Percentiles rank a stretch among this genome's conserved stretches.
phyloP scores from a whole-genome alignment of 169 alveolate genomes.

The Plasmodium berghei region DNA sequence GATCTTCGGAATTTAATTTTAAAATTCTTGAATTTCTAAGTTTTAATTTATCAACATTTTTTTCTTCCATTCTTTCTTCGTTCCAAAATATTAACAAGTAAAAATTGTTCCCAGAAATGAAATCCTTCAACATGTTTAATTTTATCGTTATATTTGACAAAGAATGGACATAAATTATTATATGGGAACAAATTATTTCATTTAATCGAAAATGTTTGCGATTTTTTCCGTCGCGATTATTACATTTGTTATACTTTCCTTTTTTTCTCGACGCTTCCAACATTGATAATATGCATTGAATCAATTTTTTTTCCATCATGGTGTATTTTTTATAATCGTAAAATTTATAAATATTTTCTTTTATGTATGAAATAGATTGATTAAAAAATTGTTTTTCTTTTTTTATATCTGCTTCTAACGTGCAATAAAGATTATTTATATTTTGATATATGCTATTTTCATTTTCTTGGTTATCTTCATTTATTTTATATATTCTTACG shows the following conservation, averaged over 20 bases:
- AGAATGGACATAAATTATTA: slow-evolving; percentile 34
- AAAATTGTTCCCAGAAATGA: slow-evolving; percentile 2
- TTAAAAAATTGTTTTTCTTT: slow-evolving; percentile 1
- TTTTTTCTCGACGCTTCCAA: slow-evolving; percentile 10
- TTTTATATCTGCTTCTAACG: slow-evolving; percentile 11
- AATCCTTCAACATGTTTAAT: slow-evolving; percentile 1
- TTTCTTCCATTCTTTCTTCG: slow-evolving; percentile 21
- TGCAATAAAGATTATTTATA: background rate
- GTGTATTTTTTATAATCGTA: slow-evolving; percentile 13
- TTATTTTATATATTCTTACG: slow-evolving; percentile 13
- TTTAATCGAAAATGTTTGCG: background rate
- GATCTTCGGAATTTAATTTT: slow-evolving; percentile 11
- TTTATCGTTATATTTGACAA: slow-evolving; percentile 18
- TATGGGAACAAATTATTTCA: slow-evolving; percentile 47
- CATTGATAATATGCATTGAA: slow-evolving; percentile 11
- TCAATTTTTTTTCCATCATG: slow-evolving; percentile 1
- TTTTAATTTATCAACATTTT: slow-evolving; percentile 25
- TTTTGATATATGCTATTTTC: background rate
- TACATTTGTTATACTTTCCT: background rate
- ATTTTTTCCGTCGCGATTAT: background rate
- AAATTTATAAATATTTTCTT: slow-evolving; percentile 20
- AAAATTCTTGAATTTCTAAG: slow-evolving; percentile 41
- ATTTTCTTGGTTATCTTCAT: background rate
- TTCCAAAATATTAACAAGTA: slow-evolving; percentile 26
- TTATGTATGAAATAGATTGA: slow-evolving; percentile 16